A percentile compares a stretch with the other conserved stretches of the same genome.
These are phyloP conservation scores for Exophiala sp. DNA, from an alignment of 2,329 filamentous ascomycete species.

Conservation along the genomic window DNA sequence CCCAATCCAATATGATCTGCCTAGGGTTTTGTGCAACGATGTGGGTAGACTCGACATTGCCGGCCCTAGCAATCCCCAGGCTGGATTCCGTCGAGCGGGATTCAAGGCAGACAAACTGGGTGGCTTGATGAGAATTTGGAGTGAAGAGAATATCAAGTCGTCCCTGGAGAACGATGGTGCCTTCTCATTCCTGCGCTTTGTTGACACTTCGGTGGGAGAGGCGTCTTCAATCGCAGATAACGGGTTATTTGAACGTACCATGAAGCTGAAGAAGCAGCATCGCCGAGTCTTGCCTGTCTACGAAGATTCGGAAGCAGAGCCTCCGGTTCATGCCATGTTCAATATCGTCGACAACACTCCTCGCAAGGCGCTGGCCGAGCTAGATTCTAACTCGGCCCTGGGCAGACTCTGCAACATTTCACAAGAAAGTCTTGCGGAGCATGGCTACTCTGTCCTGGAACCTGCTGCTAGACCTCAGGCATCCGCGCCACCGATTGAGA, in stretches of 20 bases:
- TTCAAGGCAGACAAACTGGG: conserved; percentile 71
- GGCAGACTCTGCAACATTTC: conserved; percentile 74
- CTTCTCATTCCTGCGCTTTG: conserved; percentile 88
- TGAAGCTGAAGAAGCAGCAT: conserved; percentile 57
- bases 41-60: conserved; percentile 69
- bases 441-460: conserved; percentile 72
- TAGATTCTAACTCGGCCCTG: conserved; percentile 67
- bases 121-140: conserved; percentile 87
- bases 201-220: conserved; percentile 68
- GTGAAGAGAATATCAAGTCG: conserved; percentile 66
- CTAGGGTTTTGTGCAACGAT: conserved; percentile 73
- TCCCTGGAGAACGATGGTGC: conserved; percentile 51
- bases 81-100: conserved; percentile 48
- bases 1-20: conserved; percentile 75
- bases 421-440: conserved; percentile 56
- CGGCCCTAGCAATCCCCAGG: conserved; percentile 64
- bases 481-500: conserved; percentile 76
- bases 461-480: conserved; percentile 72
- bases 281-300: conserved; percentile 63
- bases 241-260: conserved; percentile 67
- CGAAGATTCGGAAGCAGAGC: conserved; percentile 52
- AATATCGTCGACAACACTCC: conserved; percentile 68
- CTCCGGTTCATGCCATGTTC: conserved; percentile 71
- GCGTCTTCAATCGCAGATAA: conserved; percentile 62
- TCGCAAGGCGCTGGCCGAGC: conserved; percentile 59